phyloP scores from a whole-genome alignment of 345 rosid species.

The Combretum micranthum region DNA sequence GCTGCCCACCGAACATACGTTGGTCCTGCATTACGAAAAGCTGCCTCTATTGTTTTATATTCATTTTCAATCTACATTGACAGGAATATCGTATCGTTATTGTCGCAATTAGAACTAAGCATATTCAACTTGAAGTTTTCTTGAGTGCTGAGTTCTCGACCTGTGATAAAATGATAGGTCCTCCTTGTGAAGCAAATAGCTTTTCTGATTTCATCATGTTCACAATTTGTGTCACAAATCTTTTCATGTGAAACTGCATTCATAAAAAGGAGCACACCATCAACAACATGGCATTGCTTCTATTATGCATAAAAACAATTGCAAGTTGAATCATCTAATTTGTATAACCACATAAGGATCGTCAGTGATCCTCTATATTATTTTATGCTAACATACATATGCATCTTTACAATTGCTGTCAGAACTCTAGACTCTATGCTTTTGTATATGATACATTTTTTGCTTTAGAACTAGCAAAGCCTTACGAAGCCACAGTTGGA shows the following conservation, averaged over 20 bases:
- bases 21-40: constrained; percentile 48
- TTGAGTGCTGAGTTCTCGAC: constrained; percentile 10
- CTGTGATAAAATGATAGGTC: constrained; percentile 87
- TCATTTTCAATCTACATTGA: constrained; percentile 68
- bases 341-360: too few species aligned
- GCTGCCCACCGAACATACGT: constrained; percentile 74
- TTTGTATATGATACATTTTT: too few species aligned
- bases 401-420: too few species aligned
- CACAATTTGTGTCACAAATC: constrained; percentile 44
- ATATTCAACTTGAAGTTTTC: background rate
- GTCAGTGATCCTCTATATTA: too few species aligned
- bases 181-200: constrained; percentile 80
- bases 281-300: background rate
- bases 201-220: constrained; percentile 59
- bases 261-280: background rate
- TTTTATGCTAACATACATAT: too few species aligned
- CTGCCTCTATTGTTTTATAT: constrained; percentile 43
- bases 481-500: too few species aligned
- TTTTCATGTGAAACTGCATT: constrained; percentile 57
- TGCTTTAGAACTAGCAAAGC: too few species aligned
- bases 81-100: constrained; percentile 1
- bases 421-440: too few species aligned
- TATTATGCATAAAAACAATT: too few species aligned
- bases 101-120: background rate
- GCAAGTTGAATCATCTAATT: too few species aligned